A percentile compares a stretch with the other conserved stretches of the same genome.
phyloP scores from a whole-genome alignment of 2,329 filamentous ascomycete genomes.

The Drechslerella dactyloides region DNA sequence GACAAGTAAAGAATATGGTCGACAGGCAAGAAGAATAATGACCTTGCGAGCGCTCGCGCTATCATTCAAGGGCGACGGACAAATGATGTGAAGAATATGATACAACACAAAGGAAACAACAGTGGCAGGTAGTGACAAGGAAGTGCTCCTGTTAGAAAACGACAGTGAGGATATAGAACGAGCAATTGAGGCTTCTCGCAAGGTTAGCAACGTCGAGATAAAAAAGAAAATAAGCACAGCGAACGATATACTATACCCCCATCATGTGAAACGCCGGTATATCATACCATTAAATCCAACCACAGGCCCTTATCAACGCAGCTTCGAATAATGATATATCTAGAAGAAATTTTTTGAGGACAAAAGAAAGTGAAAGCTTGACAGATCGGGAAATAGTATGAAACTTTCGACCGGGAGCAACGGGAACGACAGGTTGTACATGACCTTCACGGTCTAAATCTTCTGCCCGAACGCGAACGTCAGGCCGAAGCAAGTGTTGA shows the following conservation, averaged over 20 bases:
- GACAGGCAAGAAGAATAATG: neutral
- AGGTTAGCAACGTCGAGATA: conserved; percentile 1
- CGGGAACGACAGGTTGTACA: neutral
- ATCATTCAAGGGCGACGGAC: neutral
- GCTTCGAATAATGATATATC: conserved; percentile 23
- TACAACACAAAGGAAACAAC: conserved; percentile 28
- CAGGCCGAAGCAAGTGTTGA: conserved; percentile 47
- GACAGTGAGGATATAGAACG: conserved; percentile 8
- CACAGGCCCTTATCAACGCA: conserved; percentile 15
- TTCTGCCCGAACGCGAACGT: conserved; percentile 52
- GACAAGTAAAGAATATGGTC: conserved; percentile 1
- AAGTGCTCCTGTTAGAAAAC: too few relatives aligned
- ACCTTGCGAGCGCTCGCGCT: neutral
- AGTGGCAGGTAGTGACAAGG: conserved; percentile 3
- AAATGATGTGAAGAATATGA: conserved; percentile 12
- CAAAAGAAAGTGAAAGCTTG: conserved; percentile 5
- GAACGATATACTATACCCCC: conserved; percentile 14
- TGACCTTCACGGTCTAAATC: conserved; percentile 8
- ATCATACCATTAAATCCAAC: conserved; percentile 40
- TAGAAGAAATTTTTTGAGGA: conserved; percentile 9
- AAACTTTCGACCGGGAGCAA: neutral
- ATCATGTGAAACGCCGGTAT: conserved; percentile 35
- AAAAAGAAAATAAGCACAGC: neutral
- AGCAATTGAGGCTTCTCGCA: neutral
- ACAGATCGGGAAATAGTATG: conserved; percentile 3